phyloP scores from a whole-genome alignment of 2,329 filamentous ascomycete species.

The Fusarium nurragi region DNA sequence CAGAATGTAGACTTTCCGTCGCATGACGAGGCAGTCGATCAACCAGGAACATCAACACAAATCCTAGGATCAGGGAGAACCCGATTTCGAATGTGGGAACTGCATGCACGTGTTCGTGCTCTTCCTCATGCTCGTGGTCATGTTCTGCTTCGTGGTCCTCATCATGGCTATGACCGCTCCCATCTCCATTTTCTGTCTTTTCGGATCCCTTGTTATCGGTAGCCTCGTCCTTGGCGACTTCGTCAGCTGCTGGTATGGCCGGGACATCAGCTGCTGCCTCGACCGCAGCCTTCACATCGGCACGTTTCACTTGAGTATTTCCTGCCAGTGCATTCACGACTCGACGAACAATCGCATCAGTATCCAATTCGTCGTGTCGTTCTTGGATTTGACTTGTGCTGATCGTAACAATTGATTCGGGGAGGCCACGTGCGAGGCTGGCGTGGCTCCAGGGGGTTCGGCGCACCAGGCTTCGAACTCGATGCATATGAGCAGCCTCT shows the following conservation, averaged over 20 bases:
- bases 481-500: constrained; percentile 52
- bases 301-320: constrained; percentile 18
- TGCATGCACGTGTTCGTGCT: constrained; percentile 48
- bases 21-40: constrained; percentile 84
- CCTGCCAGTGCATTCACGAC: constrained; percentile 9
- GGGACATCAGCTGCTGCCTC: constrained; percentile 30
- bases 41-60: constrained; percentile 96
- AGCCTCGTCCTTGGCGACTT: constrained; percentile 12
- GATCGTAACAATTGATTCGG: constrained; percentile 36
- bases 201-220: constrained; percentile 15
- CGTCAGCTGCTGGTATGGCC: constrained; percentile 17
- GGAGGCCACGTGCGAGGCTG: constrained; percentile 40
- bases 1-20: constrained; percentile 69
- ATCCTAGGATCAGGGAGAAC: constrained; percentile 85
- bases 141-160: constrained; percentile 43
- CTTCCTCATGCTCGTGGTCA: constrained; percentile 47
- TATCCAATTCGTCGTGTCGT: constrained; percentile 13
- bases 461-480: constrained; percentile 46
- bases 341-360: constrained; percentile 29
- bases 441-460: constrained; percentile 47
- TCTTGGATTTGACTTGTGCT: constrained; percentile 18
- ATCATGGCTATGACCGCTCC: constrained; percentile 48
- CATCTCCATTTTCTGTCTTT: constrained; percentile 21
- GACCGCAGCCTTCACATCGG: constrained; percentile 24
- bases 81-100: constrained; percentile 82